Evolutionary conservation across 768 basidiomycete genomes (phyloP).

Genomic region (Lentinula raphanica): DNA sequence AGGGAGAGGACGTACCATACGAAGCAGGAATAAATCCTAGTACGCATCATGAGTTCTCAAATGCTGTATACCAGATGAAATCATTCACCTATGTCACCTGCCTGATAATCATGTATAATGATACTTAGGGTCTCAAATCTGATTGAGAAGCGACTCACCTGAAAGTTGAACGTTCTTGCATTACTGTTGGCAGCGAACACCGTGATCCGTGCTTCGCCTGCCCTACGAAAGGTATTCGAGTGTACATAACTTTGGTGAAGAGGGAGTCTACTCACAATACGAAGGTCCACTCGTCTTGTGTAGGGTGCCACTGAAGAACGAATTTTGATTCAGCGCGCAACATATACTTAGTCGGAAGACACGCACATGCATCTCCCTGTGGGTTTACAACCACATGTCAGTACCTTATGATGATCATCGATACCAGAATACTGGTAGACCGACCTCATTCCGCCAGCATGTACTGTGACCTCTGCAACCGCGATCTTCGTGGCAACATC

Average conservation of each 20-base stretch:
- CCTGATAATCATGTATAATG: neutral
- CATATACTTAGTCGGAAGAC: neutral
- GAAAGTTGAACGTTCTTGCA: constrained; percentile 56
- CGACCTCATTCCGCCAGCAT: constrained; percentile 51
- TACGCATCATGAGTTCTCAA: neutral
- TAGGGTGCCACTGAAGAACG: constrained; percentile 60
- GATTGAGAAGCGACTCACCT: constrained; percentile 22
- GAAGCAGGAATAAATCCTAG: constrained; percentile 53
- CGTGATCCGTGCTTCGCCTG: constrained; percentile 50
- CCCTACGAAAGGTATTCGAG: constrained; percentile 24
- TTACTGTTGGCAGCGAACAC: constrained; percentile 51
- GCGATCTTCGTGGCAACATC: constrained; percentile 45
- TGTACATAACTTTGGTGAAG: neutral
- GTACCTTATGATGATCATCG: neutral
- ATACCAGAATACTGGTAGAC: neutral
- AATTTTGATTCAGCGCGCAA: neutral
- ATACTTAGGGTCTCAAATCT: neutral
- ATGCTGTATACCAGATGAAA: neutral
- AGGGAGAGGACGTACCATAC: constrained; percentile 32
- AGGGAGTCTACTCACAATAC: constrained; percentile 37
- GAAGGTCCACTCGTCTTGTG: constrained; percentile 43
- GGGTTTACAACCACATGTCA: neutral
- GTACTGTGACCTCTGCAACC: constrained; percentile 54
- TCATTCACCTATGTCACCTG: constrained; percentile 19
- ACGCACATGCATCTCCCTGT: constrained; percentile 54